phyloP scores from a whole-genome alignment of 2,329 filamentous ascomycete species.

The Apiospora kogelbergensis region DNA sequence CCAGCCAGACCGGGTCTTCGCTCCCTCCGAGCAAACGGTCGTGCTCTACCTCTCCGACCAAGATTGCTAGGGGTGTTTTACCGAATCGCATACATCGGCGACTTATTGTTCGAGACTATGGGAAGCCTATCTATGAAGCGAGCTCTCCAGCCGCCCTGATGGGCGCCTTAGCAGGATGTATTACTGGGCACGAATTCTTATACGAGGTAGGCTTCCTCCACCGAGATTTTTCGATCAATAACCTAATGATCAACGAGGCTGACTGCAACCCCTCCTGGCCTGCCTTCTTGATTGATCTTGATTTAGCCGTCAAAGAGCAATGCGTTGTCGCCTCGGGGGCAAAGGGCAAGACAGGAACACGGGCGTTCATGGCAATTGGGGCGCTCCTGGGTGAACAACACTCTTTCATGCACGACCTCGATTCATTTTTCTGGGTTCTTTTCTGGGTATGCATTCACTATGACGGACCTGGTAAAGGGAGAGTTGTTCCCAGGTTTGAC shows the following conservation, averaged over 20 bases:
- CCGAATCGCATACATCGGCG: slow-evolving; percentile 40
- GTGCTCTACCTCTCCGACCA: slow-evolving; percentile 29
- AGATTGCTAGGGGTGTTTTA: slow-evolving; percentile 19
- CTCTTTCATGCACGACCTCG: slow-evolving; percentile 40
- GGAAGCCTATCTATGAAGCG: slow-evolving; percentile 41
- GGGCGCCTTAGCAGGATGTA: slow-evolving; percentile 35
- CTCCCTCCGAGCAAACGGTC: slow-evolving; percentile 31
- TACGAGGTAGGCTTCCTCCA: slow-evolving; percentile 38
- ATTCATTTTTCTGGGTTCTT: slow-evolving; percentile 43
- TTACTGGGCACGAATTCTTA: slow-evolving; percentile 38
- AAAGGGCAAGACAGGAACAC: slow-evolving; percentile 36
- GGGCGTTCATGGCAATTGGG: slow-evolving; percentile 40
- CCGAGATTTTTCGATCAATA: slow-evolving; percentile 44
- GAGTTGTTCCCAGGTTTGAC: slow-evolving; percentile 24
- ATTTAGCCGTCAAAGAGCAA: slow-evolving; percentile 31
- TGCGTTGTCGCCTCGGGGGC: slow-evolving; percentile 31
- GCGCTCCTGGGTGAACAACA: slow-evolving; percentile 36
- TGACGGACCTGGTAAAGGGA: slow-evolving; percentile 9
- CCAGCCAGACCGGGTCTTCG: slow-evolving; percentile 23
- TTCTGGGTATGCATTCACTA: slow-evolving; percentile 40
- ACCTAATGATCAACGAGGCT: slow-evolving; percentile 48
- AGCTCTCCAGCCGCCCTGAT: slow-evolving; percentile 37
- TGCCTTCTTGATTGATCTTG: slow-evolving; percentile 44
- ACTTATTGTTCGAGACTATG: slow-evolving; percentile 40
- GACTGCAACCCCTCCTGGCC: slow-evolving; percentile 36